phyloP scores from a whole-genome alignment of 1,284 basidiomycete genomes.

The Fomes fomentarius region DNA sequence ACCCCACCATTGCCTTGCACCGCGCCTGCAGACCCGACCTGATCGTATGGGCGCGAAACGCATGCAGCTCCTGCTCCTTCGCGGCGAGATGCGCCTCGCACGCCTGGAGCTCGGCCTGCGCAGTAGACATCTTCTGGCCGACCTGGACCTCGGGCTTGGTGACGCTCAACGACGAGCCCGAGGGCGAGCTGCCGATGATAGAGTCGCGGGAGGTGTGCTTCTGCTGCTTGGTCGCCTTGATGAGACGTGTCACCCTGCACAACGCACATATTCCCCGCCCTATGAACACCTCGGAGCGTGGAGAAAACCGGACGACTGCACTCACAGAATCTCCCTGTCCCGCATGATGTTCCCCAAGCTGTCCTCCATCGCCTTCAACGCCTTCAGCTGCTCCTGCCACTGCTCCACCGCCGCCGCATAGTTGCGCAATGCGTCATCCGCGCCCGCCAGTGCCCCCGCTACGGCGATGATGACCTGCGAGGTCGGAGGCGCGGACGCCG shows the following conservation, averaged over 20 bases:
- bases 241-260: slow-evolving; percentile 69
- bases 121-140: slow-evolving; percentile 57
- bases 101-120: slow-evolving; percentile 76
- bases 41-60: slow-evolving; percentile 52
- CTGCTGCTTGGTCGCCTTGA: slow-evolving; percentile 71
- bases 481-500: slow-evolving; percentile 59
- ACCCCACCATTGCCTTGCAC: slow-evolving; percentile 66
- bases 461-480: slow-evolving; percentile 61
- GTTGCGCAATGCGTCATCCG: slow-evolving; percentile 66
- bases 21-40: slow-evolving; percentile 63
- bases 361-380: slow-evolving; percentile 59
- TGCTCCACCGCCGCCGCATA: slow-evolving; percentile 64
- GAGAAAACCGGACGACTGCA: slow-evolving; percentile 16
- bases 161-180: slow-evolving; percentile 41
- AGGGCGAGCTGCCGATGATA: slow-evolving; percentile 36
- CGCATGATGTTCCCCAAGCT: slow-evolving; percentile 68
- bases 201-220: slow-evolving; percentile 47
- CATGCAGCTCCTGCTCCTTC: slow-evolving; percentile 67
- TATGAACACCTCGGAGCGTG: too few relatives aligned
- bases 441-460: slow-evolving; percentile 59
- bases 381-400: slow-evolving; percentile 65
- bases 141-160: slow-evolving; percentile 36
- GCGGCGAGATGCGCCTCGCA: slow-evolving; percentile 72
- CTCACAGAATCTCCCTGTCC: slow-evolving; percentile 80
- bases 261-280: slow-evolving; percentile 80